phyloP scores from a whole-genome alignment of 2,329 filamentous ascomycete genomes.

The Pleoardoris graminearum region DNA sequence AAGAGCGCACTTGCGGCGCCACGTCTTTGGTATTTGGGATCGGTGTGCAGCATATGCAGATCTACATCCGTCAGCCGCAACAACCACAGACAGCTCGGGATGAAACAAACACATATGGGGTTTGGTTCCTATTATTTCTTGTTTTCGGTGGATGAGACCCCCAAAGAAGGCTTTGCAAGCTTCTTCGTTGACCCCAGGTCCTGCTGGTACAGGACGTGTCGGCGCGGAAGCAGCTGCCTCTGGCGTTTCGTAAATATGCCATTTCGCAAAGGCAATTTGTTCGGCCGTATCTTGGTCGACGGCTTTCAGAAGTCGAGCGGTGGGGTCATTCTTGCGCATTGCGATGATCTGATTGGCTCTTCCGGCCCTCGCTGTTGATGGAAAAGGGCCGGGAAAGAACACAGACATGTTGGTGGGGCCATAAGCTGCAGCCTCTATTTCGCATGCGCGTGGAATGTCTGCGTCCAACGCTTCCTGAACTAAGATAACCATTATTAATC shows the following conservation, averaged over 20 bases:
- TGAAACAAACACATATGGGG: constrained; percentile 31
- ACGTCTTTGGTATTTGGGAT: constrained; percentile 28
- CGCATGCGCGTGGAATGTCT: constrained; percentile 27
- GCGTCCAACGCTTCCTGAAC: constrained; percentile 26
- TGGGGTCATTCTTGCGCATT: constrained; percentile 18
- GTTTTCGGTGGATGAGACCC: constrained; percentile 20
- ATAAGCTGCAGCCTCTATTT: constrained; percentile 30
- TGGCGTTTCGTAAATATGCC: constrained; percentile 31
- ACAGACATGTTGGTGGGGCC: constrained; percentile 16
- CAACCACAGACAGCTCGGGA: background rate
- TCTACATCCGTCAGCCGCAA: constrained; percentile 17
- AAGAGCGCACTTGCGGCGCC: constrained; percentile 31
- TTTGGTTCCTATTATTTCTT: constrained; percentile 23
- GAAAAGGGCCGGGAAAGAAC: constrained; percentile 33
- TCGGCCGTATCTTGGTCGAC: constrained; percentile 28
- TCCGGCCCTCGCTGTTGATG: constrained; percentile 14
- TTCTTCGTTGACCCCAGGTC: constrained; percentile 24
- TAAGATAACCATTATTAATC: constrained; percentile 25
- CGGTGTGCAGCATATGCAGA: constrained; percentile 33
- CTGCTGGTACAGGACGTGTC: constrained; percentile 15
- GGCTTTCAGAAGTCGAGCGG: constrained; percentile 24
- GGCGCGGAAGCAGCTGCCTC: constrained; percentile 16
- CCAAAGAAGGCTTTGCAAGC: constrained; percentile 32
- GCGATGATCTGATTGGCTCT: constrained; percentile 15
- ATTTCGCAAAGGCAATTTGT: constrained; percentile 37